These are phyloP conservation scores for Omphalotus olearius DNA, from an alignment of 1,284 basidiomycete species.

Conservation along the genomic window DNA sequence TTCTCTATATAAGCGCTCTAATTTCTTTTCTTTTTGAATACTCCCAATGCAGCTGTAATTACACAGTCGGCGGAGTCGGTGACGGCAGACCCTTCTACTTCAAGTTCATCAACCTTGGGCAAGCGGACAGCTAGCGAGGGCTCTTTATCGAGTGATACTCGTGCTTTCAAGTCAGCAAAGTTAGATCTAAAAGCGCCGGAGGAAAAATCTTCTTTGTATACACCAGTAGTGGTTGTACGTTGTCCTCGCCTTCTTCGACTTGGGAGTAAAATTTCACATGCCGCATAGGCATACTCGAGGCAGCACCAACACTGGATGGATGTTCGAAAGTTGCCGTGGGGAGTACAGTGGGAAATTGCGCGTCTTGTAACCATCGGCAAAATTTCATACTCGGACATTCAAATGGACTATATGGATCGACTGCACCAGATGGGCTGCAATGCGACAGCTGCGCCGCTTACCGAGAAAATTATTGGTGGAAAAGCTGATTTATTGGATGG, in stretches of 20 bases:
- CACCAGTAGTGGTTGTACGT: slow-evolving; percentile 1
- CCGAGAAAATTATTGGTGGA: slow-evolving; percentile 18
- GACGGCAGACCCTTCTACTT: neutral
- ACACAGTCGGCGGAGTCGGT: too few relatives aligned
- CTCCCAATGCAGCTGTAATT: too few relatives aligned
- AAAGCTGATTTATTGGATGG: slow-evolving; percentile 4
- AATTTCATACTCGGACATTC: slow-evolving; percentile 23
- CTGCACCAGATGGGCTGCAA: slow-evolving; percentile 24
- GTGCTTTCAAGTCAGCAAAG: neutral
- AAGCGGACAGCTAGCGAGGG: slow-evolving; percentile 6
- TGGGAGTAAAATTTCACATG: neutral
- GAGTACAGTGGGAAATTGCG: slow-evolving; percentile 38
- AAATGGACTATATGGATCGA: slow-evolving; percentile 20
- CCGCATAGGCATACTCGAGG: slow-evolving; percentile 4
- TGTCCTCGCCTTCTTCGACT: neutral
- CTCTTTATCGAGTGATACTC: neutral
- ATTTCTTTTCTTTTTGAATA: too few relatives aligned
- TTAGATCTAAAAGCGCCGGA: neutral
- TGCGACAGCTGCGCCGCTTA: slow-evolving; percentile 23
- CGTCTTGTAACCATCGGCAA: slow-evolving; percentile 26
- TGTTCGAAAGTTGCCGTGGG: slow-evolving; percentile 27
- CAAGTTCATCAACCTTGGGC: neutral
- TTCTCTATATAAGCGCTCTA: too few relatives aligned
- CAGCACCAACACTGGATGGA: slow-evolving; percentile 25
- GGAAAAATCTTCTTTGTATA: neutral